Percentiles rank a stretch among this genome's conserved stretches.
phyloP scores from a whole-genome alignment of 202 grass and related monocot genomes.

The Schoenoplectus tabernaemontani region DNA sequence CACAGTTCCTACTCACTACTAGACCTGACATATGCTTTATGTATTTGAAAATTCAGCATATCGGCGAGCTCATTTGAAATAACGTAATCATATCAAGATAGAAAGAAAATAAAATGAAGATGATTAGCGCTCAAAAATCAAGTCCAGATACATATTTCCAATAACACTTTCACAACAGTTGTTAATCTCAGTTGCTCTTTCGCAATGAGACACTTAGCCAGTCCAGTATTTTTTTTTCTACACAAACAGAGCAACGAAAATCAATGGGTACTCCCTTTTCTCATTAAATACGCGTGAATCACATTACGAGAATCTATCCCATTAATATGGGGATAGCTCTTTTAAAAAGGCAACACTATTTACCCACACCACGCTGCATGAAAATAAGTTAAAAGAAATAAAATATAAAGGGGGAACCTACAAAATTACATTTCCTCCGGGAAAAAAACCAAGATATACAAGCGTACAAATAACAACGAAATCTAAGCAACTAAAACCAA shows the following conservation, averaged over 20 bases:
- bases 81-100: too few species aligned
- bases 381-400: not conserved
- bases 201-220: not conserved
- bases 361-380: slow-evolving; percentile 9
- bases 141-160: not conserved
- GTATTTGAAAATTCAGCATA: too few species aligned
- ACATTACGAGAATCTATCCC: slow-evolving; percentile 2
- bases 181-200: not conserved
- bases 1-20: too few species aligned
- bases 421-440: slow-evolving; percentile 24
- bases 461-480: not conserved
- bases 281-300: not conserved
- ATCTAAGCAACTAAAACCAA: not conserved
- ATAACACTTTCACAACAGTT: not conserved
- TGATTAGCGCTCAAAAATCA: not conserved
- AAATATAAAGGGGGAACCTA: not conserved
- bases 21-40: too few species aligned
- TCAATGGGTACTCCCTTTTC: not conserved
- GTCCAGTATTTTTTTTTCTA: not conserved
- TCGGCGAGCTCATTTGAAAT: too few species aligned
- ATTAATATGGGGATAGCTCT: slow-evolving; percentile 16
- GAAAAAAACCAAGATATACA: slow-evolving; percentile 14
- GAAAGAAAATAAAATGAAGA: not conserved
- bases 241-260: not conserved
- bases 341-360: slow-evolving; percentile 3